Evolutionary conservation across 2,329 filamentous ascomycete genomes (phyloP).

Genomic region (Dryadomyces quercus-mongolicae): DNA sequence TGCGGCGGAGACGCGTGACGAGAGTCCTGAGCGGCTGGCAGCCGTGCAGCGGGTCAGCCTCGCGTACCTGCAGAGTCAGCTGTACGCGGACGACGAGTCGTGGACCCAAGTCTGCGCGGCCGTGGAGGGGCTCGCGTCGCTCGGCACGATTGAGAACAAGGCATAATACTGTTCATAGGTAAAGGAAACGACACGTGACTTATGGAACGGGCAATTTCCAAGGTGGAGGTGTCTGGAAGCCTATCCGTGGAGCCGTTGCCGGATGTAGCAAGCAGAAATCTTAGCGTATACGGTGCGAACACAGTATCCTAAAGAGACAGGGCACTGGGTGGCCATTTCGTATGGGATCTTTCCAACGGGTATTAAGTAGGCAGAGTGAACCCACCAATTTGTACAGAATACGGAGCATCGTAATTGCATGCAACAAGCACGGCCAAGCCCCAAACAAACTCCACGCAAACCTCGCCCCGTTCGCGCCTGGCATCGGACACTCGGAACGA

Average conservation of each 20-base stretch:
- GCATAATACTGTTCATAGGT: neutral
- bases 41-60: constrained; percentile 24
- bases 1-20: constrained; percentile 20
- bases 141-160: constrained; percentile 21
- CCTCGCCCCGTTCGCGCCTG: neutral
- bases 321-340: too few species aligned
- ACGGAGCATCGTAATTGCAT: neutral
- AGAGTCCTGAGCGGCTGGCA: constrained; percentile 21
- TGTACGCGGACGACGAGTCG: constrained; percentile 21
- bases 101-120: constrained; percentile 20
- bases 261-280: too few species aligned
- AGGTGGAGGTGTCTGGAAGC: too few species aligned
- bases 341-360: too few species aligned
- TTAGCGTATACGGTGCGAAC: too few species aligned
- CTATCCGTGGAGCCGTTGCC: too few species aligned
- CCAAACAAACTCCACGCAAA: neutral
- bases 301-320: too few species aligned
- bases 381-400: too few species aligned
- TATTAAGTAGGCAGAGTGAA: too few species aligned
- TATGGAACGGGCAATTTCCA: too few species aligned
- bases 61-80: constrained; percentile 24
- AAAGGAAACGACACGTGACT: too few species aligned
- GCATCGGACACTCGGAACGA: neutral
- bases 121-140: constrained; percentile 13
- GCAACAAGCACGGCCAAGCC: neutral